Base-by-base conservation (phyloP, 495 filamentous ascomycete species). In the Friedmanniomyces simplex region DNA sequence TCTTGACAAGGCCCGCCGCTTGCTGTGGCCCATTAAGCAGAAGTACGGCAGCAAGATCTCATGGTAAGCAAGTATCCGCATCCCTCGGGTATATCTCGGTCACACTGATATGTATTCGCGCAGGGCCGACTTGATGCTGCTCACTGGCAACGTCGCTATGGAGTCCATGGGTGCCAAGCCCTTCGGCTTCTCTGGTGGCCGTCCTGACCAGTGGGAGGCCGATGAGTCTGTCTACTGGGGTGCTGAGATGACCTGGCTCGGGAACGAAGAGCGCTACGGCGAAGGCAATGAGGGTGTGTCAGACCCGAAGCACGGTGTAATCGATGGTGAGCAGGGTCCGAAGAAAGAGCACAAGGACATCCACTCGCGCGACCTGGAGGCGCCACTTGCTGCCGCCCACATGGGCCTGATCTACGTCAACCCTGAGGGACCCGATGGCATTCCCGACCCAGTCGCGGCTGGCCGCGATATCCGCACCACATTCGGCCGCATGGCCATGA, bases 21-120 rank as follows among this genome's bases (percentile, higher is more conserved):
- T 88, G 57, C 70, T 88, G 52, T 88, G 84, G 84, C 84, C 84
- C 64, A 80, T 88, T 72, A 88, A 88, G 75, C 82, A 87, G 64
- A 88, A 88, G 76, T 88, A 88, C 65, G 84, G 84, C 67, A 78
- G 79, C 77, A 86, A 85, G 76, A 83, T 88, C 67, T 88, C 84
- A 4, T 88, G 84, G 51, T 52, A 52, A 52, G 49, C 30, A 7
- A 10, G 12, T 25, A 12, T 22, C 10, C 10, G 4, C 28, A 32
- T 32, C 28, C 28, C 3, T 10, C 28, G 28, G 3, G 28, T 32
- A 10, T 32, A 32, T 10, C 28, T 4, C 28, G 28, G 3, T 10
- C 3, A 32, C 10, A 32, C 28, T 32, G 18, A 16, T 16, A 43
- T 43, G 39, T 3, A 8, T n/a, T 36, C 7, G 34, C 30, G 49